Evolutionary conservation across 2,329 filamentous ascomycete genomes (phyloP).

Genomic region (Talaromyces islandicus): DNA sequence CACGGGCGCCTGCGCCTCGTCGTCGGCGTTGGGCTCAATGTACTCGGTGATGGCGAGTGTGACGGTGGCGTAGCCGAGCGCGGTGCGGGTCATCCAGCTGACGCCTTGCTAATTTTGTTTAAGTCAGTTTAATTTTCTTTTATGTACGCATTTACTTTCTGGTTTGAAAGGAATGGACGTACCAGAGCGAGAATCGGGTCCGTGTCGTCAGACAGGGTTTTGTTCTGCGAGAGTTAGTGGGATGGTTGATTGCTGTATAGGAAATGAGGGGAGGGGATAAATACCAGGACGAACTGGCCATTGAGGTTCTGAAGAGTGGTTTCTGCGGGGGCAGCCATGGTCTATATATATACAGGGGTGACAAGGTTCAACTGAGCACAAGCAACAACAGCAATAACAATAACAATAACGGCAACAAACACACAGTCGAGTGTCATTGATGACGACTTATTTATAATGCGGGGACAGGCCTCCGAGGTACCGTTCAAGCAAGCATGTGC

Average conservation of each 20-base stretch:
- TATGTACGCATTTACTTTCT: background rate
- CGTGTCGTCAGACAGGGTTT: slow-evolving; percentile 61
- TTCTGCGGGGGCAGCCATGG: slow-evolving; percentile 65
- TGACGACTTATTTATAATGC: too few species aligned
- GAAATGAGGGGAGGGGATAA: background rate
- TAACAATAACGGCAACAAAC: background rate
- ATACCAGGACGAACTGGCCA: slow-evolving; percentile 65
- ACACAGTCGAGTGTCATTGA: too few species aligned
- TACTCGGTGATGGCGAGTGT: slow-evolving; percentile 59
- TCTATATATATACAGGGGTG: background rate
- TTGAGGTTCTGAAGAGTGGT: slow-evolving; percentile 63
- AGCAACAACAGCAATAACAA: background rate
- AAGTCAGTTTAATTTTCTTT: too few species aligned
- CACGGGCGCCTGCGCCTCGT: slow-evolving; percentile 26
- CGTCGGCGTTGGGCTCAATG: slow-evolving; percentile 39
- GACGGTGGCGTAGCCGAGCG: slow-evolving; percentile 62
- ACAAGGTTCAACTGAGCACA: background rate
- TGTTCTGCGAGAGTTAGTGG: slow-evolving; percentile 54
- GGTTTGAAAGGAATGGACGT: slow-evolving; percentile 11
- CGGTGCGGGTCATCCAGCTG: slow-evolving; percentile 66
- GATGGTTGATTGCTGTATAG: background rate
- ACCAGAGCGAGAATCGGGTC: slow-evolving; percentile 63
- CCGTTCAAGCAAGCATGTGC: background rate
- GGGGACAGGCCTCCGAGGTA: background rate
- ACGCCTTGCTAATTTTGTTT: slow-evolving; percentile 54